A percentile compares a stretch with the other conserved stretches of the same genome.
These are phyloP conservation scores for Penicillium sp. DNA, from an alignment of 2,329 filamentous ascomycete species.

Conservation along the genomic window DNA sequence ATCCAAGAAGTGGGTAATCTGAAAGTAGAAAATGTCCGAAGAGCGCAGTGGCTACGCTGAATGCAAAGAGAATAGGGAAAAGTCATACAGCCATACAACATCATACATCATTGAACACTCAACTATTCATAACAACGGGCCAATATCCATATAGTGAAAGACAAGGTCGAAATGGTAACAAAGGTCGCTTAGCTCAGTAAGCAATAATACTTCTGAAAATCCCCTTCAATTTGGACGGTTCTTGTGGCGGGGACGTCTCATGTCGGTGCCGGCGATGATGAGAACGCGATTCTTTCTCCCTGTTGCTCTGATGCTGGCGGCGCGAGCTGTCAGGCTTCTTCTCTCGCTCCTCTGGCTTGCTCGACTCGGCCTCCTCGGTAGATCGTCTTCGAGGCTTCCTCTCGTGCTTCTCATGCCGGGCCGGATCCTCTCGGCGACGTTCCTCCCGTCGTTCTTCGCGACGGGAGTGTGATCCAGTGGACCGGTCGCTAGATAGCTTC, in stretches of 20 bases:
- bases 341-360: slow-evolving; percentile 19
- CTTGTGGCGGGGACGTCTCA: slow-evolving; percentile 29
- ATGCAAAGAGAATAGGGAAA: too few species aligned
- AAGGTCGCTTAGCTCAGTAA: slow-evolving; percentile 16
- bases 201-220: slow-evolving; percentile 32
- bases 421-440: too few species aligned
- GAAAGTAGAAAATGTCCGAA: too few species aligned
- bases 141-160: too few species aligned
- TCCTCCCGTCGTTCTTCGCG: too few species aligned
- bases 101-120: too few species aligned
- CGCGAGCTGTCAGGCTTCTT: slow-evolving; percentile 20
- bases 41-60: too few species aligned
- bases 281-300: slow-evolving; percentile 23
- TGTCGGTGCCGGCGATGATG: slow-evolving; percentile 27
- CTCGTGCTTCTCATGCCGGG: slow-evolving; percentile 14
- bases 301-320: slow-evolving; percentile 23
- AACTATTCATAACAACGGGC: too few species aligned
- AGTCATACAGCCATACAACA: too few species aligned
- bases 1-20: too few species aligned
- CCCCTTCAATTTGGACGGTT: slow-evolving; percentile 32
- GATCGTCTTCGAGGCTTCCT: slow-evolving; percentile 24
- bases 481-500: slow-evolving; percentile 24
- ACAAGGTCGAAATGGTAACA: too few species aligned
- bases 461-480: slow-evolving; percentile 27
- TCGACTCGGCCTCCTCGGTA: slow-evolving; percentile 18